phyloP scores from a whole-genome alignment of 768 basidiomycete genomes.

The Rhodotorula diobovata region DNA sequence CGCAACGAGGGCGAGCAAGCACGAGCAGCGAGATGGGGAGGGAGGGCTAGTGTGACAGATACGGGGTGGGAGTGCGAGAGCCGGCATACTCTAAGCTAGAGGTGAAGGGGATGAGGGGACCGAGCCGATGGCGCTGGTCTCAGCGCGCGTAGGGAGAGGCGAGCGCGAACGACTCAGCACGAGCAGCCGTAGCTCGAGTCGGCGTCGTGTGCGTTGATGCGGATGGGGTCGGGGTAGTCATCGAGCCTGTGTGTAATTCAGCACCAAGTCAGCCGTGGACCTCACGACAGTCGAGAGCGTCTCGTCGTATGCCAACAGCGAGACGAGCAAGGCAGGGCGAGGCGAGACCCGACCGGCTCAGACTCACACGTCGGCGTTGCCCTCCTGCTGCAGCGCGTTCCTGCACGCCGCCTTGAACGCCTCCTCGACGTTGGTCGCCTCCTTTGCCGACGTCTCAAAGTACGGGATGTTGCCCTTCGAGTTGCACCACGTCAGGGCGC shows the following conservation, averaged over 20 bases:
- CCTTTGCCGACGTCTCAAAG: constrained; percentile 99
- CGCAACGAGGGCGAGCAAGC: background rate
- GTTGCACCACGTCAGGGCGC: constrained; percentile 99
- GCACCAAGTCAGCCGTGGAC: background rate
- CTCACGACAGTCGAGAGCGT: too few species aligned
- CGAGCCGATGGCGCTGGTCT: too few species aligned
- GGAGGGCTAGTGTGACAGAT: background rate
- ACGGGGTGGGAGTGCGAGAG: background rate
- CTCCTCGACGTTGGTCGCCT: constrained; percentile 99
- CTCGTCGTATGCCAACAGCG: too few species aligned
- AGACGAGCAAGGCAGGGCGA: too few species aligned
- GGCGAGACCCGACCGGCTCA: too few species aligned
- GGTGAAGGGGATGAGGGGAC: background rate
- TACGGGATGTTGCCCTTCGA: constrained; percentile 99
- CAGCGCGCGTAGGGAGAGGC: too few species aligned
- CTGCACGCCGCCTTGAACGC: constrained; percentile 99
- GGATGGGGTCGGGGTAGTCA: constrained; percentile 98
- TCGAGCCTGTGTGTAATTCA: constrained; percentile 62
- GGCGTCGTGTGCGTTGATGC: constrained; percentile 85
- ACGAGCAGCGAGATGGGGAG: background rate
- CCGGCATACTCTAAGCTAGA: background rate
- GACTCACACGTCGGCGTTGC: constrained; percentile 85
- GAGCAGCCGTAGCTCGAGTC: constrained; percentile 92
- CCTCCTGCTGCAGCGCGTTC: constrained; percentile 96
- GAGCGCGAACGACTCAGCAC: constrained; percentile 9